A percentile compares a stretch with the other conserved stretches of the same genome.
phyloP scores from a whole-genome alignment of 768 basidiomycete genomes.

The Kockovaella imperatae region DNA sequence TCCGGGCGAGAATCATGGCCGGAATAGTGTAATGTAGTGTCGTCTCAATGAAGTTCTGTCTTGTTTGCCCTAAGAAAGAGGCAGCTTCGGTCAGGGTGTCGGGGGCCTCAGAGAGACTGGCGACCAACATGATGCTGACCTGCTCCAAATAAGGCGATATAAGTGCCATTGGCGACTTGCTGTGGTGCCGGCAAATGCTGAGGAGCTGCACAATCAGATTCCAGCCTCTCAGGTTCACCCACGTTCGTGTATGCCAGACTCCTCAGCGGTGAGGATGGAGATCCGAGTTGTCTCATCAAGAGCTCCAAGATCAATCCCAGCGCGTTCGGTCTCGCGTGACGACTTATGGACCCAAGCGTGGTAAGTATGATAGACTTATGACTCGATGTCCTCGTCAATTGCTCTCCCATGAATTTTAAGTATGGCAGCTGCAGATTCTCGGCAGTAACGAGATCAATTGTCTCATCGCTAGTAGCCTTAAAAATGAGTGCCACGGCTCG shows the following conservation, averaged over 20 bases:
- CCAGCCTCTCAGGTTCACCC: slow-evolving; percentile 1
- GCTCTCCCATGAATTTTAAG: too few relatives aligned
- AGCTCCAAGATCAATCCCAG: slow-evolving; percentile 24
- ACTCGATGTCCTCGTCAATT: too few relatives aligned
- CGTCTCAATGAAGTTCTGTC: slow-evolving; percentile 32
- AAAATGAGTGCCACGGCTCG: too few relatives aligned
- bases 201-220: slow-evolving; percentile 25
- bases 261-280: slow-evolving; percentile 17
- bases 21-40: slow-evolving; percentile 34
- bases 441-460: too few relatives aligned
- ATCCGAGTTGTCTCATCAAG: slow-evolving; percentile 28
- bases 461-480: too few relatives aligned
- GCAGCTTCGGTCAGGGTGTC: slow-evolving; percentile 31
- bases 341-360: too few relatives aligned
- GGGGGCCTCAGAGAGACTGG: slow-evolving; percentile 8
- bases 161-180: slow-evolving; percentile 35
- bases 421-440: too few relatives aligned
- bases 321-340: too few relatives aligned
- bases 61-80: slow-evolving; percentile 27
- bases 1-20: slow-evolving; percentile 19
- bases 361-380: too few relatives aligned
- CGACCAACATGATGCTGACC: slow-evolving; percentile 30
- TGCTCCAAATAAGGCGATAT: slow-evolving; percentile 29
- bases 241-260: slow-evolving; percentile 36
- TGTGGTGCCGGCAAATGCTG: slow-evolving; percentile 18